Conservation (phyloP, 345 rosid species). For the Dipteronia sinensis region DNA sequence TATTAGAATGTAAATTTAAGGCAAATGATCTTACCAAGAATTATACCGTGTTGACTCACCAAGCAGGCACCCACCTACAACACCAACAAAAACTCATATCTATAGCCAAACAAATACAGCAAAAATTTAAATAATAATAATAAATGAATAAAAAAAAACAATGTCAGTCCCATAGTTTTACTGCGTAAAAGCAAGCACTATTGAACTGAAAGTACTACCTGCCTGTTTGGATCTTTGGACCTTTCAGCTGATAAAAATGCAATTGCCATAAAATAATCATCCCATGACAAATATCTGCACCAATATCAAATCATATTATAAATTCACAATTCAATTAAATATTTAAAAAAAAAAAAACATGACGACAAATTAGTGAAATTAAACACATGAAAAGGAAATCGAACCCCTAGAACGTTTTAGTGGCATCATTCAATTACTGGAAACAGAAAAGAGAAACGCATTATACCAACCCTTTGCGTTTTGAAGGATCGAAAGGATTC, state of each 20-base stretch:
- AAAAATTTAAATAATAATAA: neutral
- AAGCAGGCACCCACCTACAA: conserved; percentile 91
- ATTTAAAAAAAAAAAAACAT: no score
- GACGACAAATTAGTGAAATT: neutral
- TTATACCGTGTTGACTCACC: conserved; percentile 83
- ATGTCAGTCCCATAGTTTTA: neutral
- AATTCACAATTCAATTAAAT: neutral
- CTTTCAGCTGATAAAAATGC: conserved; percentile 84
- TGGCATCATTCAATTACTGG: neutral
- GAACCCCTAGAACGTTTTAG: neutral
- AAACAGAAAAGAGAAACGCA: neutral
- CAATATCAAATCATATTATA: neutral
- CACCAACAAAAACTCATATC: conserved; percentile 7
- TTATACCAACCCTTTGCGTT: conserved; percentile 69
- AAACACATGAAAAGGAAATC: neutral
- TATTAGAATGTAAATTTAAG: neutral
- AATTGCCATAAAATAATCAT: conserved; percentile 93
- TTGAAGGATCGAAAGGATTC: conserved; percentile 74
- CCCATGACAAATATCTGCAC: conserved; percentile 88
- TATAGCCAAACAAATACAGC: conserved; percentile 13
- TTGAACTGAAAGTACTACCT: conserved; percentile 45
- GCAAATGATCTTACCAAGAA: conserved; percentile 66
- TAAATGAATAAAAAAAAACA: neutral
- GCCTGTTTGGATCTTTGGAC: conserved; percentile 96
- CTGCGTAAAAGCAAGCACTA: neutral